These are phyloP conservation scores for Hyaloperonospora brassicae DNA, from an alignment of 352 stramenopile species.

Conservation along the genomic window DNA sequence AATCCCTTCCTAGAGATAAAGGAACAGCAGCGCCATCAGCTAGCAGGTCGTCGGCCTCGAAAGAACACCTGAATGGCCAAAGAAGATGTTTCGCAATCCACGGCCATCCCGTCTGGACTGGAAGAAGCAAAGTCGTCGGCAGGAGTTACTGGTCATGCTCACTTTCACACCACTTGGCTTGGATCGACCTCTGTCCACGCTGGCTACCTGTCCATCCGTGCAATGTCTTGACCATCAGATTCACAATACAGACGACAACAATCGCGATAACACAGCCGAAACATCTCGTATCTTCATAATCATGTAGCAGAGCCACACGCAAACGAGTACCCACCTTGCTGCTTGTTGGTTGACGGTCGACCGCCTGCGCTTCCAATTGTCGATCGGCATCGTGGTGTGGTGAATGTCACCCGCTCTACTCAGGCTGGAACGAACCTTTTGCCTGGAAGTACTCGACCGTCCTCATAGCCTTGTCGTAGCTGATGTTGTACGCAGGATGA, in stretches of 20 bases:
- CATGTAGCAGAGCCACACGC: slow-evolving; percentile 9
- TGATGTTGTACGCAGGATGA: slow-evolving; percentile 91
- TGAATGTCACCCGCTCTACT: slow-evolving; percentile 11
- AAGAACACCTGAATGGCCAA: no score
- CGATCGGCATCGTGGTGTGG: slow-evolving; percentile 1
- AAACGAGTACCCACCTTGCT: slow-evolving; percentile 9
- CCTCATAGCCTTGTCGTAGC: slow-evolving; percentile 68
- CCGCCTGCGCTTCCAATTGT: slow-evolving; percentile 9
- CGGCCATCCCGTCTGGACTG: no score
- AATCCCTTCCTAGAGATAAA: no score
- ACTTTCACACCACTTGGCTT: neutral
- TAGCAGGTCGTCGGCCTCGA: no score
- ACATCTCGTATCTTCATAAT: slow-evolving; percentile 41
- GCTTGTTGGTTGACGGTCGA: slow-evolving; percentile 9
- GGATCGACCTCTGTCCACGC: slow-evolving; percentile 38
- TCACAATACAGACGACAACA: slow-evolving; percentile 16
- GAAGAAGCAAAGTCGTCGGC: no score
- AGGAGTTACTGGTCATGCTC: no score
- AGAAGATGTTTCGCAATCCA: no score
- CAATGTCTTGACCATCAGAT: slow-evolving; percentile 20
- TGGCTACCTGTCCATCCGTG: slow-evolving; percentile 29
- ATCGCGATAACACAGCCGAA: slow-evolving; percentile 22
- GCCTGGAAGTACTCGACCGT: slow-evolving; percentile 62
- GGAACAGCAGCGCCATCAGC: no score
- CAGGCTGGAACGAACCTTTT: slow-evolving; percentile 46